Conservation (phyloP, 192 early-diverging fungal species). For the Coemansia sp. region DNA sequence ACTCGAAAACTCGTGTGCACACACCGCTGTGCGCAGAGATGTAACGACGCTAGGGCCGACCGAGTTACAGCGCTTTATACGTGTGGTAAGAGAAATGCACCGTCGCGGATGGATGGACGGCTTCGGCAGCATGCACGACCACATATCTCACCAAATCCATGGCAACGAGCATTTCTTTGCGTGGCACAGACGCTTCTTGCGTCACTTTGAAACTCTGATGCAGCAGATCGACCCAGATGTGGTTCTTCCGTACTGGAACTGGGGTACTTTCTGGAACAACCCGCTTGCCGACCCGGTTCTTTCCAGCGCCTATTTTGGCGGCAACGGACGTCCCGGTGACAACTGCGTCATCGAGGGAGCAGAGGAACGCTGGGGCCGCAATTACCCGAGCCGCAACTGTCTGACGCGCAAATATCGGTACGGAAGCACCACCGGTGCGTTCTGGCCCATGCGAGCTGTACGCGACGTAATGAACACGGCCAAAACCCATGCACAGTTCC, state of each 20-base stretch:
- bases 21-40: constrained; percentile 36
- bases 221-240: constrained; percentile 55
- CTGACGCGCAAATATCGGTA: constrained; percentile 49
- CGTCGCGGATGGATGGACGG: constrained; percentile 58
- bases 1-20: constrained; percentile 30
- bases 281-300: constrained; percentile 47
- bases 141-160: constrained; percentile 54
- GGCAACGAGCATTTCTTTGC: constrained; percentile 59
- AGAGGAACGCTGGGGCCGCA: constrained; percentile 56
- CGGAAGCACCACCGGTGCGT: constrained; percentile 37
- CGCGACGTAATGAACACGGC: constrained; percentile 45
- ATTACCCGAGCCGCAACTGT: constrained; percentile 51
- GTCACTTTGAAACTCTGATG: constrained; percentile 56
- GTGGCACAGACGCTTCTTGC: constrained; percentile 59
- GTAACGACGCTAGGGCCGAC: constrained; percentile 27
- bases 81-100: constrained; percentile 51
- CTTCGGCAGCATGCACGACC: constrained; percentile 57
- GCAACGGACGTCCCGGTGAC: constrained; percentile 40
- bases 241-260: constrained; percentile 69
- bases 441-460: constrained; percentile 53
- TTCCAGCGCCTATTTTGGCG: constrained; percentile 38
- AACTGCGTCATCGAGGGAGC: constrained; percentile 60
- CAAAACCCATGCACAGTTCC: constrained; percentile 50
- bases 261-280: constrained; percentile 59
- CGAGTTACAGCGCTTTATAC: constrained; percentile 42